Evolutionary conservation across 2,329 filamentous ascomycete genomes (phyloP).

Genomic region (Aspergillus japonicus): DNA sequence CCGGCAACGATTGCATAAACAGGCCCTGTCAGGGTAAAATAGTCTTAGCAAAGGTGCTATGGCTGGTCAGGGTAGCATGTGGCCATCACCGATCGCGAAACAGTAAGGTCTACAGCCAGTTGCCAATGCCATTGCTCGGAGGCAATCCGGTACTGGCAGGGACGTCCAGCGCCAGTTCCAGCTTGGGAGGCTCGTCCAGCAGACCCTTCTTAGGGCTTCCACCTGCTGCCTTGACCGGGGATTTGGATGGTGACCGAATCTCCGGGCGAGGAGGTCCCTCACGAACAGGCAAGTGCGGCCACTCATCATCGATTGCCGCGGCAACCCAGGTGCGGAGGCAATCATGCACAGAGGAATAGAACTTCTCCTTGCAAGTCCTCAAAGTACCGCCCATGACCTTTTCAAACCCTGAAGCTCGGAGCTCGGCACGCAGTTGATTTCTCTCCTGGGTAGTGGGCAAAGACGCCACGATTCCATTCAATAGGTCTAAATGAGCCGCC

Average conservation of each 20-base stretch:
- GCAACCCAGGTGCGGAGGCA: slow-evolving; percentile 86
- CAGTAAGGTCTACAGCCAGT: slow-evolving; percentile 36
- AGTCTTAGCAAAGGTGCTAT: neutral
- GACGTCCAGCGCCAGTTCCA: slow-evolving; percentile 51
- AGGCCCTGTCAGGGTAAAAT: slow-evolving; percentile 1
- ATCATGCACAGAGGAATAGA: slow-evolving; percentile 89
- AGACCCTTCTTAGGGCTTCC: slow-evolving; percentile 47
- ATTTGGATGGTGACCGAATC: slow-evolving; percentile 43
- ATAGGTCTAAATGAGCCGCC: slow-evolving; percentile 83
- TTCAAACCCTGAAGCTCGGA: slow-evolving; percentile 85
- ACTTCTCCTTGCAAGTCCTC: slow-evolving; percentile 94
- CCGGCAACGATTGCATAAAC: neutral
- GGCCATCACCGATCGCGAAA: neutral
- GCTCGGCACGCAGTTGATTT: slow-evolving; percentile 72
- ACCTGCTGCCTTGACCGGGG: slow-evolving; percentile 45
- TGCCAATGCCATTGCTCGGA: slow-evolving; percentile 29
- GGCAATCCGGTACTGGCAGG: slow-evolving; percentile 22
- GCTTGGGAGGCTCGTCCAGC: slow-evolving; percentile 54
- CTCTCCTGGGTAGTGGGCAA: slow-evolving; percentile 68
- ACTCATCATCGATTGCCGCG: slow-evolving; percentile 81
- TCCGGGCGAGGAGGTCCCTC: slow-evolving; percentile 46
- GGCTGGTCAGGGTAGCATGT: neutral
- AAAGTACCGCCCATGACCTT: slow-evolving; percentile 81
- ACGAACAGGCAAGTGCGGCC: slow-evolving; percentile 78
- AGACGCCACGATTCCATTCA: slow-evolving; percentile 86